phyloP scores from a whole-genome alignment of 2,329 filamentous ascomycete species.

The Aspergillus costaricaensis region DNA sequence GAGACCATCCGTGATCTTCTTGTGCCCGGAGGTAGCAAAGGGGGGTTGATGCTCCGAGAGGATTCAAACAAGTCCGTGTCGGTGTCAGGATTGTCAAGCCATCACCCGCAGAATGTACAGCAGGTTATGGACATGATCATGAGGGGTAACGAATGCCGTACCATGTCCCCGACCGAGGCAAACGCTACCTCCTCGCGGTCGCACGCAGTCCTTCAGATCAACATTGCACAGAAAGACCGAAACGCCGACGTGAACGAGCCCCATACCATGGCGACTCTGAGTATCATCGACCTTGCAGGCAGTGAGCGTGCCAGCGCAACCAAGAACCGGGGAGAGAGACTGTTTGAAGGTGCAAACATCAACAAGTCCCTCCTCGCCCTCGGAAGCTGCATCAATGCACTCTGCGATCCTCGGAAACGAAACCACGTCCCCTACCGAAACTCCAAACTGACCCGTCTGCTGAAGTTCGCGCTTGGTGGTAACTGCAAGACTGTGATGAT shows the following conservation, averaged over 20 bases:
- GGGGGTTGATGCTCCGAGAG: slow-evolving; percentile 86
- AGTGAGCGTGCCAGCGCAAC: slow-evolving; percentile 95
- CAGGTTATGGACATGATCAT: slow-evolving; percentile 99
- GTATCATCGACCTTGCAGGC: slow-evolving; percentile 95
- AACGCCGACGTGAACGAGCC: slow-evolving; percentile 92
- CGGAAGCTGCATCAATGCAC: slow-evolving; percentile 96
- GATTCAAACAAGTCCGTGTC: slow-evolving; percentile 92
- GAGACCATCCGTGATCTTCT: slow-evolving; percentile 96
- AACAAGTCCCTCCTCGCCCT: slow-evolving; percentile 96
- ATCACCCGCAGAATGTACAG: slow-evolving; percentile 85
- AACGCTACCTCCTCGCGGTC: slow-evolving; percentile 97
- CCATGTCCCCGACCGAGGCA: slow-evolving; percentile 93
- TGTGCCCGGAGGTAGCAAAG: slow-evolving; percentile 79
- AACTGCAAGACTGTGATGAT: slow-evolving; percentile 99
- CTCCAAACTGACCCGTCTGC: slow-evolving; percentile 89
- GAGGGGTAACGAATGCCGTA: slow-evolving; percentile 87
- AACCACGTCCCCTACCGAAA: slow-evolving; percentile 97
- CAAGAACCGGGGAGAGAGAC: slow-evolving; percentile 88
- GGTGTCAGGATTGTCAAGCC: slow-evolving; percentile 85
- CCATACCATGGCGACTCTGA: slow-evolving; percentile 96
- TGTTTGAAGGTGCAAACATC: slow-evolving; percentile 96
- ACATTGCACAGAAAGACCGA: slow-evolving; percentile 88
- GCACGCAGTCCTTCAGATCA: slow-evolving; percentile 96
- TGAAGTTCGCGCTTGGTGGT: slow-evolving; percentile 95
- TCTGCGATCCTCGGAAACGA: slow-evolving; percentile 87